phyloP scores from a whole-genome alignment of 192 early-diverging fungal species.

The Paraglomus occultum region DNA sequence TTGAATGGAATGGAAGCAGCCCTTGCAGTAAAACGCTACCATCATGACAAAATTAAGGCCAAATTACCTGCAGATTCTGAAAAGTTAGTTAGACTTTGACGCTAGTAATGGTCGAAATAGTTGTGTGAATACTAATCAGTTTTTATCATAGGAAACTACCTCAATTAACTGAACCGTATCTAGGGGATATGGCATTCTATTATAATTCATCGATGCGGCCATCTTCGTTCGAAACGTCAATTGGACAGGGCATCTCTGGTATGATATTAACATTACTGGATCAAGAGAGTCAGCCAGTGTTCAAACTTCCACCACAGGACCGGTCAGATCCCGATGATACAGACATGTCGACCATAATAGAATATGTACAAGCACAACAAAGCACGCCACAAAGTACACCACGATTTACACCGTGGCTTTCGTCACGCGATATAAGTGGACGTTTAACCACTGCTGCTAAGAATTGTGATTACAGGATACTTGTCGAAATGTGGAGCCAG shows the following conservation, averaged over 20 bases:
- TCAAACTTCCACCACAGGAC: slow-evolving; percentile 30
- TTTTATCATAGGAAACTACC: slow-evolving; percentile 1
- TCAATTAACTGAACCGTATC: slow-evolving; percentile 33
- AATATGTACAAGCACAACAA: background rate
- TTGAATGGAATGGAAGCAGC: slow-evolving; percentile 45
- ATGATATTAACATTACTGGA: slow-evolving; percentile 48
- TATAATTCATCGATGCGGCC: slow-evolving; percentile 47
- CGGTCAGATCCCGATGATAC: slow-evolving; percentile 33
- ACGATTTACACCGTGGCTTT: too few relatives aligned
- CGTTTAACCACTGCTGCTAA: background rate
- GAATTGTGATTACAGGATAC: slow-evolving; percentile 35
- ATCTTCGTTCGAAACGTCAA: slow-evolving; percentile 41
- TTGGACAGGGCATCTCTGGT: slow-evolving; percentile 56
- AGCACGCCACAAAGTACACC: background rate
- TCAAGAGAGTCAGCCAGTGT: slow-evolving; percentile 38
- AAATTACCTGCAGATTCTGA: background rate
- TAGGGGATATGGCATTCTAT: slow-evolving; percentile 50
- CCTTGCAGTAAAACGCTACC: slow-evolving; percentile 39
- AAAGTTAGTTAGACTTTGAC: background rate
- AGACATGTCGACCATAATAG: slow-evolving; percentile 32
- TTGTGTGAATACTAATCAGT: background rate
- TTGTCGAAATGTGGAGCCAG: slow-evolving; percentile 52
- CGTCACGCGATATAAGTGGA: slow-evolving; percentile 14
- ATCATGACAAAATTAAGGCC: slow-evolving; percentile 33
- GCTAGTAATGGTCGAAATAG: background rate